Evolutionary conservation across 2,329 filamentous ascomycete species (phyloP).

Genomic region (Didymella lethalis): DNA sequence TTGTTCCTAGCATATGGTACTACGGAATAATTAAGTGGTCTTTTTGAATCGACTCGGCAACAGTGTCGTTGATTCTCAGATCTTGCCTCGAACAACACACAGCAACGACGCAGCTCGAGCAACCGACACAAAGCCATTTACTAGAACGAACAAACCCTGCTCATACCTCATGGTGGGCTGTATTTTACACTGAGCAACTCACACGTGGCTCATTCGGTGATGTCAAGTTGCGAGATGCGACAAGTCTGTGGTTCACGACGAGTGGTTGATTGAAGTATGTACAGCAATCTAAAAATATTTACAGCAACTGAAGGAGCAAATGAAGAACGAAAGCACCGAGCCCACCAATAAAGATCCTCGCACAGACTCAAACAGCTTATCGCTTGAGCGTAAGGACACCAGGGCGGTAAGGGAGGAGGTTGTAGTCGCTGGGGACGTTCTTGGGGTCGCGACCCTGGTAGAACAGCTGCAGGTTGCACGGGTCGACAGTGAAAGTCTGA

Average conservation of each 20-base stretch:
- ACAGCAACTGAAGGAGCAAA: not conserved
- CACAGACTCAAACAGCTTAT: conserved; percentile 6
- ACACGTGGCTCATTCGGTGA: too few species aligned
- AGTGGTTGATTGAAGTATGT: conserved; percentile 1
- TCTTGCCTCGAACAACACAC: too few species aligned
- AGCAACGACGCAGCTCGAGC: too few species aligned
- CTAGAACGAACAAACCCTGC: too few species aligned
- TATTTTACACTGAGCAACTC: too few species aligned
- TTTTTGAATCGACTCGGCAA: too few species aligned
- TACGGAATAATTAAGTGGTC: too few species aligned
- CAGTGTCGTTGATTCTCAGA: too few species aligned
- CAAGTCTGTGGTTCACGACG: not conserved
- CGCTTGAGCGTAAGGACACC: conserved; percentile 61
- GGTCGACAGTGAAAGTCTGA: conserved; percentile 69
- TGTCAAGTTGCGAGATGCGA: too few species aligned
- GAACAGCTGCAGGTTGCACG: conserved; percentile 70
- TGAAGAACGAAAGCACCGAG: not conserved
- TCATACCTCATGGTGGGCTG: too few species aligned
- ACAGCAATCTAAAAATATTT: conserved; percentile 1
- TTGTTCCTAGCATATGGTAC: too few species aligned
- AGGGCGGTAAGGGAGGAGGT: conserved; percentile 62
- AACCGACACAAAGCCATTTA: too few species aligned
- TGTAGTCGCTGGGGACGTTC: conserved; percentile 54
- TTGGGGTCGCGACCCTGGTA: conserved; percentile 66
- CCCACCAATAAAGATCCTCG: not conserved